Conservation (phyloP, 208 protist genomes). For the Trypanosomatidae sp. region DNA sequence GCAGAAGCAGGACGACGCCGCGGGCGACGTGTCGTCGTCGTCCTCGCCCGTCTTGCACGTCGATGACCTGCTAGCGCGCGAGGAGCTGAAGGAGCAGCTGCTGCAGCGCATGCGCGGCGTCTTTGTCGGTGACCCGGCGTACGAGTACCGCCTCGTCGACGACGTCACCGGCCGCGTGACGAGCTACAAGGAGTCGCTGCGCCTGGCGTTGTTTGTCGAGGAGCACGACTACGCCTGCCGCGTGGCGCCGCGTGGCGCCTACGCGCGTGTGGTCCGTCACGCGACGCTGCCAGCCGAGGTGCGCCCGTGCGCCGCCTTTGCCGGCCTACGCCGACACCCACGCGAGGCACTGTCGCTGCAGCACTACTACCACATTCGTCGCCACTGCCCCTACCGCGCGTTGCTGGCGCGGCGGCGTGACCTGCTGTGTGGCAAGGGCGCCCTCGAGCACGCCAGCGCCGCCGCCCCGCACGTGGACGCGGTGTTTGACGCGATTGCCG, state of each 20-base stretch:
- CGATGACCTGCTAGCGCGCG: constrained; percentile 18
- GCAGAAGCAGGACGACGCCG: neutral
- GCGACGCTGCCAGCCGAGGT: constrained; percentile 11
- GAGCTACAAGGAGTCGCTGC: constrained; percentile 62
- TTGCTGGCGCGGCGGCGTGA: constrained; percentile 28
- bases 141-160: constrained; percentile 67
- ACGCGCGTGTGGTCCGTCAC: constrained; percentile 27
- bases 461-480: constrained; percentile 32
- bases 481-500: constrained; percentile 52
- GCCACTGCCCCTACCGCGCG: constrained; percentile 46
- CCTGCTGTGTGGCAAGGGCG: constrained; percentile 26
- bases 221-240: constrained; percentile 72
- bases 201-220: constrained; percentile 70
- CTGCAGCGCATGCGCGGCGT: constrained; percentile 48
- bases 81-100: constrained; percentile 51
- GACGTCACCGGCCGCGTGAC: constrained; percentile 5
- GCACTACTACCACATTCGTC: constrained; percentile 78
- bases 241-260: constrained; percentile 71
- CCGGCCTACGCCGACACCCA: constrained; percentile 19
- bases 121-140: constrained; percentile 77
- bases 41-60: neutral
- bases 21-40: neutral
- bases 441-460: constrained; percentile 29
- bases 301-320: constrained; percentile 35
- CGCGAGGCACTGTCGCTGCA: constrained; percentile 43